Base-by-base conservation (phyloP, 140 eudicot genomes). In the Cichorium intybus region DNA sequence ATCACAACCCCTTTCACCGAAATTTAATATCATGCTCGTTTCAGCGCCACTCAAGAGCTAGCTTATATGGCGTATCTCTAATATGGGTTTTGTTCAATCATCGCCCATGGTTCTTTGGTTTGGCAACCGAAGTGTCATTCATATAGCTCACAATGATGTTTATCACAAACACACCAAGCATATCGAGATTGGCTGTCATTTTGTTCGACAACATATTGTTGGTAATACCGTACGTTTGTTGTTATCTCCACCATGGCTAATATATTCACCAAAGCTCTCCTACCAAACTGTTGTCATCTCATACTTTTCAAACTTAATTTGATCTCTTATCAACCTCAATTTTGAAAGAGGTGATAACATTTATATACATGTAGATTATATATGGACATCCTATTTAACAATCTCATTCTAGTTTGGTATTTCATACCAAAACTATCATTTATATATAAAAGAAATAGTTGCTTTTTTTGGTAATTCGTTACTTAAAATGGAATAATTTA, bases 101-200 rank as follows among this genome's bases (percentile, higher is more conserved):
- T 2, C 17, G 22, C 29, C 52, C 0, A 20, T 60, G 23, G 5
- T 26, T 18, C 1, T 51, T 0, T 35, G 3, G 22, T 66, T 37
- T 66, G 62, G 34, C 47, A 49, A 66, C 11, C 34, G 7, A 3
- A 64, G 59, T 48, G 29, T 0, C 50, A 53, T 52, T 31, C 28
- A 66, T 28, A 34, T 52, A 31, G 47, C 37, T 21, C 23, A 34
- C 15, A 31, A 34, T 21, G 62, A 50, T 66, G 24, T 34, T 17
- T 66, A 48, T 47, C 70, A 64, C 22, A 29, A 64, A 7, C 12
- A 37, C 10, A 47, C 11, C 26, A 64, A 64, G 17, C 60, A 24
- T 7, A 21, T 50, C 6, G n/a, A 21, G 28, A 21, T 22, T 9
- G 12, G 2, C 7, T 50, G 16, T 21, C 29, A 21, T 11, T 9